These are phyloP conservation scores for Erysiphe pulchra DNA, from an alignment of 2,329 filamentous ascomycete genomes.

Conservation along the genomic window DNA sequence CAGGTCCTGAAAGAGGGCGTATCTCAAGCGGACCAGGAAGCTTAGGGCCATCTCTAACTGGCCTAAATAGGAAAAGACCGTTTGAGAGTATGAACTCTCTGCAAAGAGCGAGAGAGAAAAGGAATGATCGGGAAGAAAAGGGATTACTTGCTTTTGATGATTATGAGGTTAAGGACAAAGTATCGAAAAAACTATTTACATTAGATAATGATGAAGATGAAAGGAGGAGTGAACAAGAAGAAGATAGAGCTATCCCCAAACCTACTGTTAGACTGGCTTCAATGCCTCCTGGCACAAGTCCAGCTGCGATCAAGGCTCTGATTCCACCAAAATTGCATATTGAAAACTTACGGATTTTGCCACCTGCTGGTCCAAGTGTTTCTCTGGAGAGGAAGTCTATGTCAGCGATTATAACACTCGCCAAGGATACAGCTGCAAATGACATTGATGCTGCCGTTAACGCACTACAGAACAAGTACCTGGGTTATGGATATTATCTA, in stretches of 20 bases:
- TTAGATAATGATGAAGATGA: slow-evolving; percentile 17
- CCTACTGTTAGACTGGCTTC: slow-evolving; percentile 35
- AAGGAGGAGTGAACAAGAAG: slow-evolving; percentile 17
- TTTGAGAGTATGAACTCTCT: slow-evolving; percentile 19
- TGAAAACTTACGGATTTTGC: slow-evolving; percentile 47
- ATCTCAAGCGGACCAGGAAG: slow-evolving; percentile 33
- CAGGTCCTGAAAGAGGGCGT: slow-evolving; percentile 15
- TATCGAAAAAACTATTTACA: slow-evolving; percentile 7
- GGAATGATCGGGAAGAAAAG: slow-evolving; percentile 9
- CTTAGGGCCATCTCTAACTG: slow-evolving; percentile 25
- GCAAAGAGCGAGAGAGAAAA: slow-evolving; percentile 8
- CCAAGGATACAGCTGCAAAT: slow-evolving; percentile 54
- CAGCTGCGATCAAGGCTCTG: slow-evolving; percentile 30
- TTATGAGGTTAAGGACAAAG: slow-evolving; percentile 8
- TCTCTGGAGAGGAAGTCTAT: slow-evolving; percentile 41
- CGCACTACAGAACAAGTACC: slow-evolving; percentile 54
- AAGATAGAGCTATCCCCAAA: slow-evolving; percentile 29
- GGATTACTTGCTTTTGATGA: slow-evolving; percentile 13
- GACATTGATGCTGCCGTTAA: slow-evolving; percentile 66
- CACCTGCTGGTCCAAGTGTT: slow-evolving; percentile 22
- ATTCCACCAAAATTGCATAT: slow-evolving; percentile 34
- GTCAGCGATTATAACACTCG: slow-evolving; percentile 57
- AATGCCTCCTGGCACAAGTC: slow-evolving; percentile 33
- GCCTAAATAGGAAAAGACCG: slow-evolving; percentile 27
- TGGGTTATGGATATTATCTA: slow-evolving; percentile 65